Evolutionary conservation across 768 basidiomycete genomes (phyloP).

Genomic region (Auricularia auricula-judae): DNA sequence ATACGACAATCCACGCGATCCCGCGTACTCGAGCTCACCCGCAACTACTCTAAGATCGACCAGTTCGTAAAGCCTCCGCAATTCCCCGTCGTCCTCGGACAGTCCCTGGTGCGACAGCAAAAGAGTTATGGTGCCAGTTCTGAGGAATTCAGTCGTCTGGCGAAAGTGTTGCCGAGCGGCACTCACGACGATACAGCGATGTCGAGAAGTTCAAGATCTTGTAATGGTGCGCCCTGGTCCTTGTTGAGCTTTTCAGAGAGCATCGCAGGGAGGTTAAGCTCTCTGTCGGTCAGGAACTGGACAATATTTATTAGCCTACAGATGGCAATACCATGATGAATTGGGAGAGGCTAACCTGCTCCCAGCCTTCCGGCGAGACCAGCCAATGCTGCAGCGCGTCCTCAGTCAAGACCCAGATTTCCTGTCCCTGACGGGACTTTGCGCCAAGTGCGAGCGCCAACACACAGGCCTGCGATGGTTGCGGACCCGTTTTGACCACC

Average conservation of each 20-base stretch:
- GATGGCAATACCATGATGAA: neutral
- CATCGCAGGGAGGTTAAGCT: neutral
- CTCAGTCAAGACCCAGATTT: constrained; percentile 61
- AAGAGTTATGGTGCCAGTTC: constrained; percentile 45
- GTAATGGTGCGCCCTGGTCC: constrained; percentile 11
- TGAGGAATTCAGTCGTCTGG: constrained; percentile 6
- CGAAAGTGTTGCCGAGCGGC: too few species aligned
- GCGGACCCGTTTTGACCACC: neutral
- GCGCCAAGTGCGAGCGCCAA: constrained; percentile 32
- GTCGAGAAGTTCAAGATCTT: constrained; percentile 70
- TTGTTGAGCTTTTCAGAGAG: neutral
- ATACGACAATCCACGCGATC: neutral
- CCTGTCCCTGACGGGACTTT: constrained; percentile 33
- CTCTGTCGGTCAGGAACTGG: too few species aligned
- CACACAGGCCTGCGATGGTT: constrained; percentile 9
- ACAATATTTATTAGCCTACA: too few species aligned
- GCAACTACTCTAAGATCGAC: neutral
- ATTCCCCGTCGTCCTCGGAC: constrained; percentile 36
- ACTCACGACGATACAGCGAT: constrained; percentile 29
- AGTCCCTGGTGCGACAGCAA: constrained; percentile 44
- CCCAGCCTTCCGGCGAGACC: constrained; percentile 57
- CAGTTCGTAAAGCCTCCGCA: neutral
- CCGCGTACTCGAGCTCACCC: neutral
- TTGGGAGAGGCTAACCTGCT: constrained; percentile 21
- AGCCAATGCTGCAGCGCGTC: constrained; percentile 63